Base-by-base conservation (phyloP, 2,329 filamentous ascomycete species). In the Aspergillus carbonarius region DNA sequence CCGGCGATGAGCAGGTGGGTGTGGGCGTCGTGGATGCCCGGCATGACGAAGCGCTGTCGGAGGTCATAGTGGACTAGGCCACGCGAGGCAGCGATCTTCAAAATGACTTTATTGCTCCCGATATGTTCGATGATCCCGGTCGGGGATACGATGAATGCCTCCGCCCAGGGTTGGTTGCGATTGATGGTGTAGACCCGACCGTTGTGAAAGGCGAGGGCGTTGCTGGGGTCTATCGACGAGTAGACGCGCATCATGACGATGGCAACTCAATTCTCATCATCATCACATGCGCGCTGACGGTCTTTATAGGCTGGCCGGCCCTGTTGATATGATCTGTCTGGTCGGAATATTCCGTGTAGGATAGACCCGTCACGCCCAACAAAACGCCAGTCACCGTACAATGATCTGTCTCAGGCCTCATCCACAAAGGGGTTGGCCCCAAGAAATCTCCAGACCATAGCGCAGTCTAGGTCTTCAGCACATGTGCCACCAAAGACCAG, bases 21-120 rank as follows among this genome's bases (percentile, higher is more conserved):
- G 56, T 76, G 73, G 2, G 72, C 72, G 57, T 75, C 73, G 55
- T 76, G 73, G 32, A 76, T 72, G 1, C 73, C 73, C 1, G 73
- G 73, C 73, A 76, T 74, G 8, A 70, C 62, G 47, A 74, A 74
- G 10, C 61, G 57, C n/a, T 60, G 63, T 23, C 63, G 60, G 1
- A 74, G 60, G 48, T 75, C 66, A 30, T 68, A 66, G 5, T 61
- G 54, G 6, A 70, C 60, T 2, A 66, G 58, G n/a, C 53, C 48
- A 9, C 59, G 53, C 3, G 57, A 8, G 20, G 60, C 55, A 1
- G 68, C 68, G 6, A 61, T 49, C 7, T 46, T 17, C 13, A 57
- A 32, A 23, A 75, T 57, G 1, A 70, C 64, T 9, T 63, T 55
- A 6, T 59, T 68, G 6, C 57, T 66, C 4, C 72, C 72, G 27